Percentiles rank a stretch among this genome's conserved stretches.
Conservation (phyloP, 805 yeast genomes). For the Ogataea pignaliae region DNA sequence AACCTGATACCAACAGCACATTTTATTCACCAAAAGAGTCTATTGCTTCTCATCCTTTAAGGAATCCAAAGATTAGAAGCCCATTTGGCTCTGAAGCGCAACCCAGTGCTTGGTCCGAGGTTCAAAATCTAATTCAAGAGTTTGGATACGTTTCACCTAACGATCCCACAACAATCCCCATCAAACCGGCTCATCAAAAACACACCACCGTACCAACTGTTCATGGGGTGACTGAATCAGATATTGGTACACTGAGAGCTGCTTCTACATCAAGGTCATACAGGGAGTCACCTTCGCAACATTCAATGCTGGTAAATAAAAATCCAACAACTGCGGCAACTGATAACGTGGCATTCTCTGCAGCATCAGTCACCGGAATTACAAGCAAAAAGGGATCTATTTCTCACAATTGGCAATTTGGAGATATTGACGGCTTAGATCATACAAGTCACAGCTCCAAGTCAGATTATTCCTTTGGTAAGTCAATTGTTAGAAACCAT, state of each 20-base stretch:
- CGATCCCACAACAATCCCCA: neutral
- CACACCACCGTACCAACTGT: too few relatives aligned
- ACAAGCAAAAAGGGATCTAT: slow-evolving; percentile 17
- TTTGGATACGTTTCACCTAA: slow-evolving; percentile 21
- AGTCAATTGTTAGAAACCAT: neutral
- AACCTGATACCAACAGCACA: neutral
- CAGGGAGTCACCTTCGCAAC: too few relatives aligned
- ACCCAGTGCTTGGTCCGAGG: slow-evolving; percentile 22
- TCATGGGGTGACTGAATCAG: too few relatives aligned
- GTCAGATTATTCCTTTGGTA: slow-evolving; percentile 16
- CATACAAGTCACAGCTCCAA: slow-evolving; percentile 15
- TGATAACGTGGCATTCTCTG: slow-evolving; percentile 9
- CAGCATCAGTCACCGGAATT: slow-evolving; percentile 17
- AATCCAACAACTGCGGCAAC: slow-evolving; percentile 1
- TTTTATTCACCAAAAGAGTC: too few relatives aligned
- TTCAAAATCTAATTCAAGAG: slow-evolving; percentile 15
- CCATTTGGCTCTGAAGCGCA: slow-evolving; percentile 2
- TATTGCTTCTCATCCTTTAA: neutral
- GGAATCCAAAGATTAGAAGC: slow-evolving; percentile 15
- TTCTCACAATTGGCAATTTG: slow-evolving; percentile 17
- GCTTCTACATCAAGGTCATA: too few relatives aligned
- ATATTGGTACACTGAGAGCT: too few relatives aligned
- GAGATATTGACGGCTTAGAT: slow-evolving; percentile 16
- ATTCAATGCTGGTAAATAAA: neutral
- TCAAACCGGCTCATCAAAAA: neutral